A percentile compares a stretch with the other conserved stretches of the same genome.
These are phyloP conservation scores for Wickerhamomyces xylosicus DNA, from an alignment of 805 yeast species.

Conservation along the genomic window DNA sequence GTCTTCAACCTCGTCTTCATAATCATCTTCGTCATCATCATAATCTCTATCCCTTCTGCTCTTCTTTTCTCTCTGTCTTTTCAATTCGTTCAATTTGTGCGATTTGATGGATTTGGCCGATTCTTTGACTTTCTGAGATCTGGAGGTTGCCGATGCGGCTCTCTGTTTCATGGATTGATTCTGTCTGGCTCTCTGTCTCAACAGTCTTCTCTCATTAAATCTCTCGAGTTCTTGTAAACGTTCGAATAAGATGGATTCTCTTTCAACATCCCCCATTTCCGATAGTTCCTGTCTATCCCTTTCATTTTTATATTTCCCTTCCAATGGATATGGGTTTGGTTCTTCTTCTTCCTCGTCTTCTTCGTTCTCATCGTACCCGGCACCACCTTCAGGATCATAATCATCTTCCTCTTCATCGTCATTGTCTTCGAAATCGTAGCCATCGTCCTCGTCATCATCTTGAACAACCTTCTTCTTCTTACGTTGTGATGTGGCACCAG, in stretches of 20 bases:
- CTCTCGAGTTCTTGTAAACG: slow-evolving; percentile 89
- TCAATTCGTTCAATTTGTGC: slow-evolving; percentile 60
- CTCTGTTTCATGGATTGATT: too few species aligned
- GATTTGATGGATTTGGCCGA: slow-evolving; percentile 26
- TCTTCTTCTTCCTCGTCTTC: slow-evolving; percentile 30
- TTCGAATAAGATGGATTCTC: slow-evolving; percentile 86
- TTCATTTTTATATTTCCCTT: slow-evolving; percentile 82
- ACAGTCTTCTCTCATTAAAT: slow-evolving; percentile 71
- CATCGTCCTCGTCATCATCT: slow-evolving; percentile 11
- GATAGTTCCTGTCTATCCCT: slow-evolving; percentile 57
- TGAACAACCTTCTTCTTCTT: slow-evolving; percentile 18
- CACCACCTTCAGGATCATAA: slow-evolving; percentile 31
- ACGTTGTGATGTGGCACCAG: slow-evolving; percentile 7
- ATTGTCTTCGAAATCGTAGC: slow-evolving; percentile 24
- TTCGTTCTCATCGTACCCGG: slow-evolving; percentile 24
- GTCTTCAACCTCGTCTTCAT: slow-evolving; percentile 27
- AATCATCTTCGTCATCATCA: slow-evolving; percentile 40
- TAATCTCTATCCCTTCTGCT: slow-evolving; percentile 28
- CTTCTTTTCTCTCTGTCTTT: slow-evolving; percentile 64
- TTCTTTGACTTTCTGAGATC: slow-evolving; percentile 19
- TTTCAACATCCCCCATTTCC: slow-evolving; percentile 78
- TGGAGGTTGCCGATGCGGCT: too few species aligned
- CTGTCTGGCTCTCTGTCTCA: slow-evolving; percentile 72
- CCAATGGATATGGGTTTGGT: slow-evolving; percentile 81
- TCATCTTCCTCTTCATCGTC: slow-evolving; percentile 29